Percentiles rank a stretch among this genome's conserved stretches.
Conservation (phyloP, 495 filamentous ascomycete species). For the Aspergillus sparsus region DNA sequence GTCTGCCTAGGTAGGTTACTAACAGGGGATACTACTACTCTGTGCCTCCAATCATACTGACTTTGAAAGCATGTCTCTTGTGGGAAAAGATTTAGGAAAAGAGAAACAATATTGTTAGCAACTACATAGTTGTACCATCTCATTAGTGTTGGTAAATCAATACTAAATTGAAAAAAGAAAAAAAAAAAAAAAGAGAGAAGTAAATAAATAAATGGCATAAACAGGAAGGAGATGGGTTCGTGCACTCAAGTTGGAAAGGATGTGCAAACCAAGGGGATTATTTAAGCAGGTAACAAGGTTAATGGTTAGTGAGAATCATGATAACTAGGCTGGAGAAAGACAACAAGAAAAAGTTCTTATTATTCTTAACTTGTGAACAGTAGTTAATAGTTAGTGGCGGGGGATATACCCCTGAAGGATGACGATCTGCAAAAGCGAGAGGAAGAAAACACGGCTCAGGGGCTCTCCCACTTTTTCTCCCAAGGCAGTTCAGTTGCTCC, state of each 20-base stretch:
- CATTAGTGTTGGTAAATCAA: neutral
- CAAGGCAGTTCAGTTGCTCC: no score
- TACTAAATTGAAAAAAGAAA: neutral
- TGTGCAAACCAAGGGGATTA: conserved; percentile 9
- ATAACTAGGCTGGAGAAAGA: neutral
- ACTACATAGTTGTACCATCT: neutral
- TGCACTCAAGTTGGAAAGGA: conserved; percentile 14
- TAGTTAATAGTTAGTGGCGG: neutral
- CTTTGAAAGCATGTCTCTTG: no score
- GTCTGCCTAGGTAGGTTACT: no score
- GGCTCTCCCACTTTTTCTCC: neutral
- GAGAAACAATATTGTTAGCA: neutral
- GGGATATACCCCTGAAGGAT: conserved; percentile 7
- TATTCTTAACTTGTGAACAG: neutral
- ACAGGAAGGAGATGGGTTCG: conserved; percentile 3
- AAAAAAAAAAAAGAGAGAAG: neutral
- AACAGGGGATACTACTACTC: no score
- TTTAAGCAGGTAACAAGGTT: neutral
- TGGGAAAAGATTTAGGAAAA: neutral
- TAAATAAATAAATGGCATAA: neutral
- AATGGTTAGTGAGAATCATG: neutral
- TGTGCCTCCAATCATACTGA: no score
- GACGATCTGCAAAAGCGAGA: conserved; percentile 5
- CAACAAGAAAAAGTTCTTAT: neutral
- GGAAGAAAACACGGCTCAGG: conserved; percentile 5